Evolutionary conservation across 139 green algal species (phyloP).

Genomic region (Eudorina sp.): DNA sequence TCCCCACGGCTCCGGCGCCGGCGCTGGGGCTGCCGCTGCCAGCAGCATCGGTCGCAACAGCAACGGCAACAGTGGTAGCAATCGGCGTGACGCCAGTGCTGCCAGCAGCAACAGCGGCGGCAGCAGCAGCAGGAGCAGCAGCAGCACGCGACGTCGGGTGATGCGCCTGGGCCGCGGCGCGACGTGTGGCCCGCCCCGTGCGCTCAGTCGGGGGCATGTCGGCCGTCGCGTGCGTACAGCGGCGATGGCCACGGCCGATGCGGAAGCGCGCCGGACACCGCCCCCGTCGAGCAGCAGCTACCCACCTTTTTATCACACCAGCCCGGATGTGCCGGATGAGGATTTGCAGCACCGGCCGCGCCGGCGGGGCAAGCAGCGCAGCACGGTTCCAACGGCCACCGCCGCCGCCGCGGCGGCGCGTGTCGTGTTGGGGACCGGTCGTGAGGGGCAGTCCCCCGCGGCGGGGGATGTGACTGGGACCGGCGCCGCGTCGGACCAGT

Average conservation of each 20-base stretch:
- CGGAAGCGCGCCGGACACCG: too few relatives aligned
- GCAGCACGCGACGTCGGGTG: too few relatives aligned
- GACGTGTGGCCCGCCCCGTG: too few relatives aligned
- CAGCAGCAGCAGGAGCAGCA: too few relatives aligned
- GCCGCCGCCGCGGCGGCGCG: not conserved
- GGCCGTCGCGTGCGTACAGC: too few relatives aligned
- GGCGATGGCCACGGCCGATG: too few relatives aligned
- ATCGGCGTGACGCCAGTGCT: too few relatives aligned
- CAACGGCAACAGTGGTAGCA: not conserved
- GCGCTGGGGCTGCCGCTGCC: not conserved
- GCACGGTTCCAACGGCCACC: not conserved
- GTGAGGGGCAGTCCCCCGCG: not conserved
- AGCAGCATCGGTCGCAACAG: too few relatives aligned
- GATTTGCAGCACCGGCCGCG: not conserved
- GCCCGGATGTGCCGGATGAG: not conserved
- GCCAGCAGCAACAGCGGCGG: too few relatives aligned
- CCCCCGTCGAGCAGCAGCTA: not conserved
- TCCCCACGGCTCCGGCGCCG: not conserved
- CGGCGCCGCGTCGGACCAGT: not conserved
- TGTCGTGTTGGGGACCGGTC: not conserved
- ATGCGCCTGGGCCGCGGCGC: too few relatives aligned
- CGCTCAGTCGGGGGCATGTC: too few relatives aligned
- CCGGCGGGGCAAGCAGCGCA: not conserved
- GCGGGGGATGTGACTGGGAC: too few relatives aligned
- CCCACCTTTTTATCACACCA: slow-evolving; percentile 4